Percentiles rank a stretch among this genome's conserved stretches.
Conservation (phyloP, 352 stramenopile species). For the Pythium dissotocum region DNA sequence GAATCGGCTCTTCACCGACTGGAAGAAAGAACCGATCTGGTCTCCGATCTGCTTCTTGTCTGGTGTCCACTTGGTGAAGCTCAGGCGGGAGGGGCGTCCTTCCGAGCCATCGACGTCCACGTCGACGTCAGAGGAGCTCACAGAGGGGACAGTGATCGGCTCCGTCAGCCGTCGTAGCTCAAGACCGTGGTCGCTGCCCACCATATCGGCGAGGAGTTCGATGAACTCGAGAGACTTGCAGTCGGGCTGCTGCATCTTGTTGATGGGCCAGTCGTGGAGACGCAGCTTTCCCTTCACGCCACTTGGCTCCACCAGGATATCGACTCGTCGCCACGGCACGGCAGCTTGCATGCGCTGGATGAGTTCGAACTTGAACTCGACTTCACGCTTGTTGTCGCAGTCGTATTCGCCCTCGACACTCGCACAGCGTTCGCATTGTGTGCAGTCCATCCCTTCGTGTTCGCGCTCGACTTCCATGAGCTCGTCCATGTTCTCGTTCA, state of each 20-base stretch:
- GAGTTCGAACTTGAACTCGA: constrained; percentile 70
- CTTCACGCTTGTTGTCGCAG: constrained; percentile 78
- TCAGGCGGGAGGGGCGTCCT: constrained; percentile 20
- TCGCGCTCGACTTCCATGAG: constrained; percentile 34
- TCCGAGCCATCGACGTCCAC: constrained; percentile 19
- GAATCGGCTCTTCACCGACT: constrained; percentile 23
- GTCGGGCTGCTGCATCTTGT: constrained; percentile 71
- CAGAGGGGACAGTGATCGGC: constrained; percentile 7
- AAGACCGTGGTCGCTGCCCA: constrained; percentile 59
- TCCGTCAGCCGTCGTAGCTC: constrained; percentile 18
- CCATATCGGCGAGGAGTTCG: constrained; percentile 67
- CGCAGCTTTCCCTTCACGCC: constrained; percentile 69
- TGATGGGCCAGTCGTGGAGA: constrained; percentile 81
- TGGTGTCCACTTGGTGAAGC: constrained; percentile 21
- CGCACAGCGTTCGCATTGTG: constrained; percentile 35
- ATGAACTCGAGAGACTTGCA: constrained; percentile 73
- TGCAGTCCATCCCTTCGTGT: constrained; percentile 43
- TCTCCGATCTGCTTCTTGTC: constrained; percentile 31
- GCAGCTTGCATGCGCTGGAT: constrained; percentile 51
- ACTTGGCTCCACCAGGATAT: constrained; percentile 61
- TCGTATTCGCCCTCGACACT: constrained; percentile 62
- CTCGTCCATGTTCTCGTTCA: constrained; percentile 52
- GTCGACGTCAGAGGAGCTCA: constrained; percentile 9
- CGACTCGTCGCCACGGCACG: constrained; percentile 62
- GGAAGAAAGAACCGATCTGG: constrained; percentile 30